phyloP scores from a whole-genome alignment of 2,329 filamentous ascomycete species.

The Xylaria sp. region DNA sequence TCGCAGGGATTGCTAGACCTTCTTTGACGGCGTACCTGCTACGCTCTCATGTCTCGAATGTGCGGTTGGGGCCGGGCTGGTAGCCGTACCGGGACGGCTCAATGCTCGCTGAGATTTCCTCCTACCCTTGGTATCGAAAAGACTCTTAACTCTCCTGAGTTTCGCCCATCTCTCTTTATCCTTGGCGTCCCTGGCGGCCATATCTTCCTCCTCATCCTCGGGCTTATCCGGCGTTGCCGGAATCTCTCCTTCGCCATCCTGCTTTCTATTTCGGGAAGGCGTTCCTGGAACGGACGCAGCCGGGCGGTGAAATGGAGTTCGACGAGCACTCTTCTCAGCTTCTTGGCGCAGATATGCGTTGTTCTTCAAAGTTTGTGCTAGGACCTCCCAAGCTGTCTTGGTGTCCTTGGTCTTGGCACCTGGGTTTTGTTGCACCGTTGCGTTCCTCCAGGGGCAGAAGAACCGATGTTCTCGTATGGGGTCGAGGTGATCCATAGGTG shows the following conservation, averaged over 20 bases:
- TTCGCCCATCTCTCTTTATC: slow-evolving; percentile 80
- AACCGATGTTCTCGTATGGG: slow-evolving; percentile 79
- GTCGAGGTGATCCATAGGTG: slow-evolving; percentile 74
- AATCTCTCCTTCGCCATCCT: slow-evolving; percentile 38
- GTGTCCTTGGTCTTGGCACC: slow-evolving; percentile 52
- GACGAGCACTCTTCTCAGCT: slow-evolving; percentile 44
- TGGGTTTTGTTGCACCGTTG: slow-evolving; percentile 66
- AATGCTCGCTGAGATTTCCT: slow-evolving; percentile 60
- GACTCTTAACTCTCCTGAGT: slow-evolving; percentile 74
- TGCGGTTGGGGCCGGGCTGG: slow-evolving; percentile 44
- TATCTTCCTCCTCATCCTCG: slow-evolving; percentile 60
- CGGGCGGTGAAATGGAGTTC: slow-evolving; percentile 47
- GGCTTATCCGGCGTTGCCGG: slow-evolving; percentile 42
- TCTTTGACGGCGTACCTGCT: slow-evolving; percentile 38
- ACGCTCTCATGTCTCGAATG: slow-evolving; percentile 42
- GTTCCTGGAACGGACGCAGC: slow-evolving; percentile 45
- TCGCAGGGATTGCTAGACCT: slow-evolving; percentile 26
- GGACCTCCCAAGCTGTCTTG: slow-evolving; percentile 64
- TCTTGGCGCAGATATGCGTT: slow-evolving; percentile 62
- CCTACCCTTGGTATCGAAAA: slow-evolving; percentile 72
- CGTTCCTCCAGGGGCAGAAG: slow-evolving; percentile 84
- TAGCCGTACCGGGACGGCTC: slow-evolving; percentile 55
- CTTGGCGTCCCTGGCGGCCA: slow-evolving; percentile 62
- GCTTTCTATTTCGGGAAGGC: slow-evolving; percentile 37
- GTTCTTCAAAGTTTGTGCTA: slow-evolving; percentile 66